Evolutionary conservation across 2,329 filamentous ascomycete species (phyloP), one percentile per base, ranked within the genome.

Genomic region (Xylariaceae sp.): DNA sequence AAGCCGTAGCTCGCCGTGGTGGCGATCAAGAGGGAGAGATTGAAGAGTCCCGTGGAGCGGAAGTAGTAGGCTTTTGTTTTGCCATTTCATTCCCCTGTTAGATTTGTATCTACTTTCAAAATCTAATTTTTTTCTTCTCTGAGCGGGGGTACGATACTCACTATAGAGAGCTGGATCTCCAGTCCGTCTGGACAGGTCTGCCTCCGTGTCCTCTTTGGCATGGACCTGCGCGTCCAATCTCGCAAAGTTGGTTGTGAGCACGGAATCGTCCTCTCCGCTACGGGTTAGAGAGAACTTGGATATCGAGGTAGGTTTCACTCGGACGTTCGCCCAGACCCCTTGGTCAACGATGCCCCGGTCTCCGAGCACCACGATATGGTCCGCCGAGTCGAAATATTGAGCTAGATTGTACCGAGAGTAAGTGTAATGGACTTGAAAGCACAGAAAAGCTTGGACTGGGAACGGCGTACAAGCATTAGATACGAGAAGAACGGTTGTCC

Each of bases 351-450:
- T 59, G 1, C 46, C 51, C 2, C 57, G 56, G 31, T 58, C 31
- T 29, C 59, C 56, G 1, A 73, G 57, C 3, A 67, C 51, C 12
- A 71, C 44, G 9, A 73, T 52, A 5, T 66, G 54, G 47, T 71
- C 66, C 7, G 62, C 64, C 5, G 65, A 44, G 13, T 59, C 51
- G 9, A 71, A 64, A 35, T 64, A 56, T 19, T 60, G 53, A 2
- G 56, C 60, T 57, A n/a, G n/a, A 27, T 12, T n/a, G 4, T 4
- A 13, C 26, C 5, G 17, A 14, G 16, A n/a, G 15, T 40, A 24
- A 34, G 37, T 23, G 1, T 6, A 24, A 6, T 6, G 21, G 21
- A 11, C 6, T 6, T 11, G 19, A 11, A 1, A 34, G 11, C 23
- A 41, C n/a, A 4, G 19, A 4, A 3, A 31, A n/a, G n/a, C n/a